Evolutionary conservation across 345 rosid genomes (phyloP), one percentile per base, ranked within the genome.

Genomic region (Pugionium dolabratum): DNA sequence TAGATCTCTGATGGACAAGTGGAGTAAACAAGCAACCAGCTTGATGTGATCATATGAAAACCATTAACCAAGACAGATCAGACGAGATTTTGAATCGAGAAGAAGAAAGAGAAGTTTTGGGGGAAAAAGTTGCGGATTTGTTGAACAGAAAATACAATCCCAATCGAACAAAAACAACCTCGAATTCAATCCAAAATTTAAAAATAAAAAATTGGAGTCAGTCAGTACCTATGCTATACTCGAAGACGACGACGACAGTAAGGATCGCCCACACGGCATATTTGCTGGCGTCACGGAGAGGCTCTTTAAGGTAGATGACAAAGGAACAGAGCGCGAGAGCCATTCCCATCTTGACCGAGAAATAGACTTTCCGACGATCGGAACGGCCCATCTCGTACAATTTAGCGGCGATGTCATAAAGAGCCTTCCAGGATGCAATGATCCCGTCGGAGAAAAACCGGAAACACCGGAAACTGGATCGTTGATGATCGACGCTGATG

Each of bases 221-320:
- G 9, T 18, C 5, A 66, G 46, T 75, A 91, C 97, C 95, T 66
- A 89, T 84, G 79, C 85, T 91, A 80, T 72, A 91, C 64, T 91
- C 98, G 46, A 91, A 91, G 63, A 91, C 96, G 9, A 91, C 96
- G 29, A 91, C 90, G 3, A 89, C 95, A 0, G 96, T 91, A 11
- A 91, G 88, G 28, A 91, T 79, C 1, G 95, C 94, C 98, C 98
- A 91, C 48, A 91, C 82, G 33, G 96, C 81, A 74, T 86, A 89
- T 64, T 89, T 85, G 67, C 77, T 78, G 45, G 73, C 79, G 4
- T 77, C 53, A 50, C 58, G 59, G 6, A 88, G 80, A 4, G 86
- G 83, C 59, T 83, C 91, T 64, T 79, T 90, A 4, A 87, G 76
- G 71, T 88, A 86, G 18, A 18, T 18, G 18, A 18, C 18, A 0